Base-by-base conservation (phyloP, 1,139 yeast species). In the Candida tetrigidarum region DNA sequence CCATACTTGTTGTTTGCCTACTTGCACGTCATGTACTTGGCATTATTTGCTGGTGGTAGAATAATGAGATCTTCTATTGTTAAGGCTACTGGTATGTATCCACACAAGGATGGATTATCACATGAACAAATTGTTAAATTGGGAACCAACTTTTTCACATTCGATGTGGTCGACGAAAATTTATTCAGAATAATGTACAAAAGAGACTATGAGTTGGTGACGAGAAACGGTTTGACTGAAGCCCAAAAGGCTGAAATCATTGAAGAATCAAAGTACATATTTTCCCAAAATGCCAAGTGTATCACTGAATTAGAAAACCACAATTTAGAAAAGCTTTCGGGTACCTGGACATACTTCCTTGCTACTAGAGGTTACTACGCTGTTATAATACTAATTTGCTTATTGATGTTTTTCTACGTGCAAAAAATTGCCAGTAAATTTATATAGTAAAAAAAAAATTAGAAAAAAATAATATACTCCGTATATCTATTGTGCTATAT, bases 11-110 rank as follows among this genome's bases (percentile, higher is more conserved):
- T 88, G 32, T 71, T 89, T 46, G 96, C 96, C n/a, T 88, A 88
- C 64, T 80, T 89, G 69, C 96, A 88, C 60, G 95, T 87, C 37
- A 78, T 88, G 83, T 89, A 89, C 64, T 70, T 88, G 59, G 96
- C 95, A 1, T 74, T 89, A 41, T 89, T 89, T 67, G 96, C 96
- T 5, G 96, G 96, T 41, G 96, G 96, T 23, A 74, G 84, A 51
- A 75, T 88, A 42, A 78, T 88, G 81, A 71, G 86, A 48, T 83
- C 91, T 1, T 78, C 83, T 16, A 65, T 88, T 29, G 74, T 85
- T 41, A 81, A 76, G 56, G 83, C 91, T 26, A 70, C 85, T 4
- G 90, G 92, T 1, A 67, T 88, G 48, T 86, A 86, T 72, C 96
- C 96, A 4, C 83, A 83, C 53, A 80, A 84, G 45, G 78, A 79